Percentiles rank a stretch among this genome's conserved stretches.
Conservation (phyloP, 495 filamentous ascomycete species). For the Penicillium roqueforti region DNA sequence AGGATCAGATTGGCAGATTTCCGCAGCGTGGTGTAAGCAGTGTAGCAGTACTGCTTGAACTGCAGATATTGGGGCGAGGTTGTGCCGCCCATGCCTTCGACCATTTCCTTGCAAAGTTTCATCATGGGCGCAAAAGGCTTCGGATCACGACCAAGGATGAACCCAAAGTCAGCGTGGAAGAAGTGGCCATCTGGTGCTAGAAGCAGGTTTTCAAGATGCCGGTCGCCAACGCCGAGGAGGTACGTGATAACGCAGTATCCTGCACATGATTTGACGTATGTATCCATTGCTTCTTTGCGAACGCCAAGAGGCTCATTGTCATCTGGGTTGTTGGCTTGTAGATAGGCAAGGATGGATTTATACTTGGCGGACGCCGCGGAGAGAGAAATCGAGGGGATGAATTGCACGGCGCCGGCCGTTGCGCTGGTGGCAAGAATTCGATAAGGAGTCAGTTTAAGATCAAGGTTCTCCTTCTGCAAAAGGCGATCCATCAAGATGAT, state of each 20-base stretch:
- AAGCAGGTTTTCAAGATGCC: constrained; percentile 93
- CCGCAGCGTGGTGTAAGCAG: constrained; percentile 85
- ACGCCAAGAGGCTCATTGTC: constrained; percentile 76
- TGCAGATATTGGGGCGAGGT: constrained; percentile 71
- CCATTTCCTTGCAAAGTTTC: constrained; percentile 97
- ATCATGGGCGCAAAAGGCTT: constrained; percentile 96
- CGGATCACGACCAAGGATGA: constrained; percentile 94
- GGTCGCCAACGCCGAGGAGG: constrained; percentile 94
- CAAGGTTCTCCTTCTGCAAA: constrained; percentile 92
- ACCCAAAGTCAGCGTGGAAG: constrained; percentile 98
- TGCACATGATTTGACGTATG: constrained; percentile 91
- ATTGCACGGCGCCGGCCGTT: constrained; percentile 86
- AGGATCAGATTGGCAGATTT: constrained; percentile 90
- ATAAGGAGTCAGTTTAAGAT: constrained; percentile 92
- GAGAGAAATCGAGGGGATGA: constrained; percentile 80
- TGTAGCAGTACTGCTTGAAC: constrained; percentile 94
- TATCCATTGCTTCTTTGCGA: constrained; percentile 89
- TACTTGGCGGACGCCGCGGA: constrained; percentile 76
- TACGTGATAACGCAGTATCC: constrained; percentile 99
- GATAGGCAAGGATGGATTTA: constrained; percentile 79
- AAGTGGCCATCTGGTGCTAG: constrained; percentile 87
- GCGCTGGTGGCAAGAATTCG: constrained; percentile 91
- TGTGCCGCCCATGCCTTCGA: constrained; percentile 93
- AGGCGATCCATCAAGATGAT: constrained; percentile 98
- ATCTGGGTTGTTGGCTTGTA: constrained; percentile 88